These are phyloP conservation scores for Blastocystis sp. DNA, from an alignment of 352 stramenopile species.

Conservation along the genomic window DNA sequence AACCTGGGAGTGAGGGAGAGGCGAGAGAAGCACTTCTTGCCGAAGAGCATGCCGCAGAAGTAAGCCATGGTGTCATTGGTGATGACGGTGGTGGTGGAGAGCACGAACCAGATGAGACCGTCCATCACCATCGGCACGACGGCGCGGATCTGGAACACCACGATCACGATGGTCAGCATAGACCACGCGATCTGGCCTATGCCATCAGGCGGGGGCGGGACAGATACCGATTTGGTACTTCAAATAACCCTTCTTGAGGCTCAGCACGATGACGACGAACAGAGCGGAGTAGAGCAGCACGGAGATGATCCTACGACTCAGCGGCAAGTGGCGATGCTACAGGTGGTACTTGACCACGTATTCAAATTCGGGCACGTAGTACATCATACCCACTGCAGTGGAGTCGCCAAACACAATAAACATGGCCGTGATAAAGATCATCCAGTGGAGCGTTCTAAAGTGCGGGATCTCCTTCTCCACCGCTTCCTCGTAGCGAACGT, in stretches of 20 bases:
- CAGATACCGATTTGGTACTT: slow-evolving; percentile 81
- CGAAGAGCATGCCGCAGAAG: slow-evolving; percentile 79
- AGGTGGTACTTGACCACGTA: slow-evolving; percentile 84
- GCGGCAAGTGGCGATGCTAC: slow-evolving; percentile 78
- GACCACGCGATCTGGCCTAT: slow-evolving; percentile 83
- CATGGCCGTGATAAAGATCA: slow-evolving; percentile 64
- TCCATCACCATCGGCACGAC: slow-evolving; percentile 72
- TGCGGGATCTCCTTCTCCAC: slow-evolving; percentile 85
- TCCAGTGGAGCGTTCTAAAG: slow-evolving; percentile 79
- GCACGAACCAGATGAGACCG: slow-evolving; percentile 79
- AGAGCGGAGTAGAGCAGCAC: slow-evolving; percentile 83
- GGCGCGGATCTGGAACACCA: slow-evolving; percentile 84
- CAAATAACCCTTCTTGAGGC: slow-evolving; percentile 81
- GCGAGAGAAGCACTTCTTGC: slow-evolving; percentile 75
- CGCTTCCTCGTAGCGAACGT: slow-evolving; percentile 81
- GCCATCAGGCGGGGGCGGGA: neutral
- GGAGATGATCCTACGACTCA: slow-evolving; percentile 83
- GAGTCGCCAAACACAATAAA: slow-evolving; percentile 59
- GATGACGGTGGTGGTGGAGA: slow-evolving; percentile 77
- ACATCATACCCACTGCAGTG: slow-evolving; percentile 37
- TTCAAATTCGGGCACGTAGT: slow-evolving; percentile 81
- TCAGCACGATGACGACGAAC: slow-evolving; percentile 84
- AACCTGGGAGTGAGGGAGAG: slow-evolving; percentile 75
- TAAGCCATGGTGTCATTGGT: slow-evolving; percentile 80
- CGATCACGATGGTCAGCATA: slow-evolving; percentile 82